Conservation (phyloP, 129 eudicot genomes). For the Escallonia rubra region DNA sequence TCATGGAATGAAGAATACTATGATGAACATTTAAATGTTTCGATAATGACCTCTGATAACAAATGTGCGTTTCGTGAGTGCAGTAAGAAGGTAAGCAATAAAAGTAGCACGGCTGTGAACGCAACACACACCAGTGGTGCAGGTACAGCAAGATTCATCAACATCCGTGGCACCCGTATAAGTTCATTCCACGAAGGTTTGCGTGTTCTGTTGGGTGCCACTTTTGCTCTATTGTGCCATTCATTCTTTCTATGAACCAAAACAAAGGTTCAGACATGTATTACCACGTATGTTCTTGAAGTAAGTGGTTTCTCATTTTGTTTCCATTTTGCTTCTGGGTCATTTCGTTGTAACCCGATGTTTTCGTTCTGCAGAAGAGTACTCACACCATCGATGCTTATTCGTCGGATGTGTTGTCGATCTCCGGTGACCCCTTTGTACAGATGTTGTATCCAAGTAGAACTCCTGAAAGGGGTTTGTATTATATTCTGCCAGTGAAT, state of each 20-base stretch:
- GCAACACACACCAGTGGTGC: constrained; percentile 54
- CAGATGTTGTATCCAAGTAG: constrained; percentile 31
- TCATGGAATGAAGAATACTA: not conserved
- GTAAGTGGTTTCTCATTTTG: constrained; percentile 10
- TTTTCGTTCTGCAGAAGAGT: constrained; percentile 22
- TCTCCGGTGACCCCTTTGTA: constrained; percentile 19
- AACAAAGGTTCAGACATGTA: constrained; percentile 25
- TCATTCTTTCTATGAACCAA: constrained; percentile 31
- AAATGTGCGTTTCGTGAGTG: constrained; percentile 16
- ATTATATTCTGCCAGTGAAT: constrained; percentile 1
- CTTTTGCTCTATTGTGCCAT: constrained; percentile 20
- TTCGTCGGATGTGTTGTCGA: not conserved
- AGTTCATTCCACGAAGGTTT: constrained; percentile 16
- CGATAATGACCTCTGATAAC: not conserved
- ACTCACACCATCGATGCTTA: not conserved
- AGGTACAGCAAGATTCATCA: constrained; percentile 26
- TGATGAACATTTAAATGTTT: not conserved
- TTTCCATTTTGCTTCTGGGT: constrained; percentile 1
- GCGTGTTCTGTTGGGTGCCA: constrained; percentile 24
- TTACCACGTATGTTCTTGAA: not conserved
- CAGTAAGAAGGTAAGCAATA: constrained; percentile 69
- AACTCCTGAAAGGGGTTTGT: constrained; percentile 4
- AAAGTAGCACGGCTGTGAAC: constrained; percentile 52
- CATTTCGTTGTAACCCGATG: too few relatives aligned
- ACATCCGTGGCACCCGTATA: constrained; percentile 11